Evolutionary conservation across 345 rosid genomes (phyloP), one percentile per base, ranked within the genome.

Genomic region (Eucalyptus shirleyi): DNA sequence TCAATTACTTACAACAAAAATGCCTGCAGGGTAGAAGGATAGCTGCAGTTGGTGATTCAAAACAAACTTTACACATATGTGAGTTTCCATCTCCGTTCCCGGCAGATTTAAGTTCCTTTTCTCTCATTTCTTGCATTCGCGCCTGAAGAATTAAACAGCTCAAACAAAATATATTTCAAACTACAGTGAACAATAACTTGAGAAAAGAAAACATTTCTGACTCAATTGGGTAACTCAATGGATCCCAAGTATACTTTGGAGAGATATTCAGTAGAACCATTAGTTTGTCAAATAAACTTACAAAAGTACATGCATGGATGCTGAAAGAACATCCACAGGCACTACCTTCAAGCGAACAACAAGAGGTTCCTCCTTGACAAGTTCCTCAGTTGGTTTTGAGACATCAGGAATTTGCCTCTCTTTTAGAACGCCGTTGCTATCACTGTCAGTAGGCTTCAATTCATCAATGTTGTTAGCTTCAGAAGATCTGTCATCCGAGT

Each of bases 1-100:
- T 42, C 59, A 87, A 80, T 28, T 89, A 93, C 99, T 96, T 93
- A 98, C 99, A 92, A 92, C 99, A 97, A 95, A 98, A 98, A 96
- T 98, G 99, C 88, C 99, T 96, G 90, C 99, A 98, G 86, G 99
- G 99, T 88, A 98, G 99, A 91, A 98, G 95, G 93, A 98, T 96
- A 86, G 99, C 97, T 60, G 99, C 99, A 3, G 99, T 98, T 87
- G 97, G 92, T 86, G 99, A 96, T 89, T 98, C 99, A 72, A 97
- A 98, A 92, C 99, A 97, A 55, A 97, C 98, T 97, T 98, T 98
- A 94, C 99, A 98, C 91, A 95, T 94, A 69, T 96, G 99, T 80
- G 99, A 97, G 92, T 96, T 98, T 89, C 93, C 94, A 91, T 97
- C 99, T 86, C 96, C 98, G 89, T 96, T 95, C 49, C 95, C 96